These are phyloP conservation scores for Parachaetomium inaequale DNA, from an alignment of 495 filamentous ascomycete genomes.

Conservation along the genomic window DNA sequence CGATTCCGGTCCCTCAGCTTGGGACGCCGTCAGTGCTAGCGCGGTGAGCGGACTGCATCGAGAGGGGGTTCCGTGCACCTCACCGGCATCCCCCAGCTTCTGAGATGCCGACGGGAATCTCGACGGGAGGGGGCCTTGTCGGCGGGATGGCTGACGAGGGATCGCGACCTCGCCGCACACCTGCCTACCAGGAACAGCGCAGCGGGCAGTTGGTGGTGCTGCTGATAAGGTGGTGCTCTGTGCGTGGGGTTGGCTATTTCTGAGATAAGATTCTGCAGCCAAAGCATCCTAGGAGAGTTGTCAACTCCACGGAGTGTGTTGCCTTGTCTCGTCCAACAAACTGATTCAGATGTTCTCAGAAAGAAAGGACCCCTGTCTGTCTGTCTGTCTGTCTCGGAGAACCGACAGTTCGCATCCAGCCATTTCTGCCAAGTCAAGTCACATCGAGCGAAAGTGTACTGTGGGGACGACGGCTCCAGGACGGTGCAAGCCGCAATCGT, in stretches of 20 bases:
- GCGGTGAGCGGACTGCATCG: background rate
- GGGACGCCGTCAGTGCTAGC: slow-evolving; percentile 14
- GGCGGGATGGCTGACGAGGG: background rate
- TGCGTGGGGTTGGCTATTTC: background rate
- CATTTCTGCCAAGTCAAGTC: background rate
- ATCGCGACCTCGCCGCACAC: background rate
- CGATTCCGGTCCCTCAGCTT: slow-evolving; percentile 3
- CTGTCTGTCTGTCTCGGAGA: background rate
- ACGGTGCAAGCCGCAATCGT: background rate
- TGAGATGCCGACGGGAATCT: background rate
- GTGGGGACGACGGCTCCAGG: background rate
- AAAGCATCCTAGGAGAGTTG: background rate
- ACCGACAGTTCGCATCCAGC: background rate
- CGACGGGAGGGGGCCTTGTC: background rate
- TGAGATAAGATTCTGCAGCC: slow-evolving; percentile 1
- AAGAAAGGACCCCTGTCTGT: background rate
- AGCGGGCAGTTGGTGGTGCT: background rate
- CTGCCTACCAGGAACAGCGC: background rate
- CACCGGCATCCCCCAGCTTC: background rate
- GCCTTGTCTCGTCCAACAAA: background rate
- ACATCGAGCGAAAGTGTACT: background rate
- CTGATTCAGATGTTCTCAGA: background rate
- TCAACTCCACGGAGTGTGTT: background rate
- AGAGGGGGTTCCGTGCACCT: background rate
- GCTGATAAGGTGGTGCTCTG: slow-evolving; percentile 4